Evolutionary conservation across 1,284 basidiomycete genomes (phyloP).

Genomic region (Ganoderma resinaceum): DNA sequence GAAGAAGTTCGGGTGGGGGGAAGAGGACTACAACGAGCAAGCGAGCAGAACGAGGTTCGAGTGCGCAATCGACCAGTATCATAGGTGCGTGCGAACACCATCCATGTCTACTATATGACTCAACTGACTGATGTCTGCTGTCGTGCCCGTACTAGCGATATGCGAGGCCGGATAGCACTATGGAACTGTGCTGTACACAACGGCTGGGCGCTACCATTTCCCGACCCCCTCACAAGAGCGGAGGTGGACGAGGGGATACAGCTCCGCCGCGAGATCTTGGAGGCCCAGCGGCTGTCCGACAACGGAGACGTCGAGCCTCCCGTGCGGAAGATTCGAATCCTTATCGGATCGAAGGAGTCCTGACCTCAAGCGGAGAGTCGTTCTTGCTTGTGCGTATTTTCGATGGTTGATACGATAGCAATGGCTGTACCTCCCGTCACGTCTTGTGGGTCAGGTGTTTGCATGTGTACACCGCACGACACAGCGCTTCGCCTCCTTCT

Average conservation of each 20-base stretch:
- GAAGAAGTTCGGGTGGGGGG: slow-evolving; percentile 69
- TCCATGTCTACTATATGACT: neutral
- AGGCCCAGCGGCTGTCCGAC: slow-evolving; percentile 59
- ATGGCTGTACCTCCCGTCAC: slow-evolving; percentile 1
- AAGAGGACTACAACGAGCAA: slow-evolving; percentile 61
- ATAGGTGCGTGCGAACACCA: slow-evolving; percentile 51
- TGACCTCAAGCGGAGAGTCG: neutral
- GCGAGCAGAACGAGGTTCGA: slow-evolving; percentile 68
- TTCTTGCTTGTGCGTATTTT: slow-evolving; percentile 2
- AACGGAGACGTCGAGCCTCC: slow-evolving; percentile 63
- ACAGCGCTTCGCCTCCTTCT: neutral
- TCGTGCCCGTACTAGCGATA: slow-evolving; percentile 55
- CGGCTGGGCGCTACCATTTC: slow-evolving; percentile 66
- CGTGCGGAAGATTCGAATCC: slow-evolving; percentile 64
- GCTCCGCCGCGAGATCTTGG: slow-evolving; percentile 67
- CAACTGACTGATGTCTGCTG: neutral
- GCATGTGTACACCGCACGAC: neutral
- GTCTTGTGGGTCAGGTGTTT: slow-evolving; percentile 5
- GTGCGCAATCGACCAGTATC: slow-evolving; percentile 65
- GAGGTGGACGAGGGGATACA: slow-evolving; percentile 74
- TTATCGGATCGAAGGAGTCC: slow-evolving; percentile 64
- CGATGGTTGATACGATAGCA: neutral
- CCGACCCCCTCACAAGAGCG: slow-evolving; percentile 69
- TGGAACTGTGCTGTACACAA: slow-evolving; percentile 70
- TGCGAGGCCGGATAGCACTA: slow-evolving; percentile 69